phyloP scores from a whole-genome alignment of 305 asterid species.

The Solanum hybrid region DNA sequence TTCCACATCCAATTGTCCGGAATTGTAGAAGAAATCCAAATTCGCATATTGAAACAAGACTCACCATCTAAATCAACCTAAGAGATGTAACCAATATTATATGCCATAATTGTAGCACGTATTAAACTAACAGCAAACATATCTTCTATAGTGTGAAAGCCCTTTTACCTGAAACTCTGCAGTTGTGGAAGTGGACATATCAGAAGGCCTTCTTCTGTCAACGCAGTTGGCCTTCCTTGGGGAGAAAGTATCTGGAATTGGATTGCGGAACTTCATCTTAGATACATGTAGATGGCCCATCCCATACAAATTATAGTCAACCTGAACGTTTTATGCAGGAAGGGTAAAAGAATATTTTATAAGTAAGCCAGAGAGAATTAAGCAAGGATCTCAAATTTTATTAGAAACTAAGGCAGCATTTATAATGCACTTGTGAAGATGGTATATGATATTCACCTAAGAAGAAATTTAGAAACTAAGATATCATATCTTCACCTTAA shows the following conservation, averaged over 20 bases:
- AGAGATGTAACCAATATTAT: constrained; percentile 14
- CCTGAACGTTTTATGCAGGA: constrained; percentile 30
- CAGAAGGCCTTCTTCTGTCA: constrained; percentile 23
- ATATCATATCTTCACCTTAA: neutral
- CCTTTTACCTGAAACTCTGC: constrained; percentile 40
- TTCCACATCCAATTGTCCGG: constrained; percentile 88
- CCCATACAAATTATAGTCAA: constrained; percentile 89
- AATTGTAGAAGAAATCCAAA: constrained; percentile 79
- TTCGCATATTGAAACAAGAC: constrained; percentile 24
- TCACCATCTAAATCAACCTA: constrained; percentile 59
- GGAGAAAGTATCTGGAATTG: constrained; percentile 61
- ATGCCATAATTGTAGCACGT: neutral
- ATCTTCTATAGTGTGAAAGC: neutral
- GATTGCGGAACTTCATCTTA: constrained; percentile 78
- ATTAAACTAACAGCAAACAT: neutral
- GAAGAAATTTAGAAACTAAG: neutral
- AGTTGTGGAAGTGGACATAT: constrained; percentile 22
- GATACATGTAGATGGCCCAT: constrained; percentile 91
- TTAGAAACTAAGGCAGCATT: neutral
- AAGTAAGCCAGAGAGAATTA: neutral
- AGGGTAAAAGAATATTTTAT: neutral
- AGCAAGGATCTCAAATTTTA: neutral
- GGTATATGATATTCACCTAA: neutral
- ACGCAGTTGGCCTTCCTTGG: constrained; percentile 26
- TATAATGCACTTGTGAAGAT: neutral